Percentiles rank a stretch among this genome's conserved stretches.
phyloP scores from a whole-genome alignment of 176 grass and related monocot species.

The Aegilops bicornis region DNA sequence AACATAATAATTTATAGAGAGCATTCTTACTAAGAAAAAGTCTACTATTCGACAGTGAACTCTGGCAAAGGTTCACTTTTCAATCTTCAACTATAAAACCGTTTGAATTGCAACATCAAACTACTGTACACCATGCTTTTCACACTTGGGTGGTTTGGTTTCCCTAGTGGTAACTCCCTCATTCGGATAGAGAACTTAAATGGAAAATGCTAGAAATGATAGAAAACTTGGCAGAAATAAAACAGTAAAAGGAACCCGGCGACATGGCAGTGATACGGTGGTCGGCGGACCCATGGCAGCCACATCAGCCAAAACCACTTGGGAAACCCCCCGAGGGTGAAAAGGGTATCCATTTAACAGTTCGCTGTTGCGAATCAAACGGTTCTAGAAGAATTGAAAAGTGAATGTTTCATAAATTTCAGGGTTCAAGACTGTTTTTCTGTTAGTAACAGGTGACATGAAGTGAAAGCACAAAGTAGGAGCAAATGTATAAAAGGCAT shows the following conservation, averaged over 20 bases:
- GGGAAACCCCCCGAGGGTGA: background rate
- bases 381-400: background rate
- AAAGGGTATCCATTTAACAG: background rate
- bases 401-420: background rate
- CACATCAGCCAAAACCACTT: background rate
- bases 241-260: background rate
- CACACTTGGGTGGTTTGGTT: background rate
- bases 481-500: slow-evolving; percentile 2
- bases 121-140: background rate
- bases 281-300: background rate
- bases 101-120: background rate
- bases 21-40: background rate
- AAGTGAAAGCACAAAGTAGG: background rate
- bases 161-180: background rate
- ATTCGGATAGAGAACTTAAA: background rate
- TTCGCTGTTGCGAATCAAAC: background rate
- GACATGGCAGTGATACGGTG: background rate
- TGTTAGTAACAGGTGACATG: background rate
- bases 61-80: background rate
- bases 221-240: background rate
- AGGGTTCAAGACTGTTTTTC: background rate
- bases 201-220: background rate
- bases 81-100: background rate
- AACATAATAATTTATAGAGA: slow-evolving; percentile 15
- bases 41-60: background rate